Conservation (phyloP, 768 basidiomycete genomes). For the Filobasidium wieringae region DNA sequence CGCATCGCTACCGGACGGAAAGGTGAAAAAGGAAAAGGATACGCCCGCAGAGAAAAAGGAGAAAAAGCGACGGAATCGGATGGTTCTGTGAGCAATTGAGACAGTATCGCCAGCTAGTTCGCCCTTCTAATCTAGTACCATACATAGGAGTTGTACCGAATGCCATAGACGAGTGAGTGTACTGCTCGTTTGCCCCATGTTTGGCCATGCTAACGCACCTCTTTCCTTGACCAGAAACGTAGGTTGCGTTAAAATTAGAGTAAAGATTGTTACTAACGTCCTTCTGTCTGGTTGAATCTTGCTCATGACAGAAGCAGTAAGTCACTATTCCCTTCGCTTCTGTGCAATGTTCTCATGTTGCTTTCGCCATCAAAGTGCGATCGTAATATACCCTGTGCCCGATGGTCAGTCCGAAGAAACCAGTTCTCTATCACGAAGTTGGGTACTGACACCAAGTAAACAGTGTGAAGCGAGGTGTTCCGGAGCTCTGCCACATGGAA, state of each 20-base stretch:
- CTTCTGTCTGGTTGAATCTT: too few relatives aligned
- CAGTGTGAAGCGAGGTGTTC: constrained; percentile 31
- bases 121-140: constrained; percentile 3
- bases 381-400: constrained; percentile 30
- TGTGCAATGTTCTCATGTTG: neutral
- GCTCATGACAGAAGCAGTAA: too few relatives aligned
- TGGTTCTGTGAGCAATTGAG: constrained; percentile 21
- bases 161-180: constrained; percentile 33
- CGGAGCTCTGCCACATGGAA: constrained; percentile 32
- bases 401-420: constrained; percentile 27
- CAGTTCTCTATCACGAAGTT: neutral
- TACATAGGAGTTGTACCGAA: constrained; percentile 28
- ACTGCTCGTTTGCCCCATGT: neutral
- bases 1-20: neutral
- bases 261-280: too few relatives aligned
- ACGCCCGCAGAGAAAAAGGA: constrained; percentile 16
- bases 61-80: constrained; percentile 29
- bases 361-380: constrained; percentile 23
- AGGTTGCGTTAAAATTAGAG: too few relatives aligned
- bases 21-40: neutral
- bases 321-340: too few relatives aligned
- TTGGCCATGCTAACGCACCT: neutral
- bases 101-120: neutral
- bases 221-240: constrained; percentile 30
- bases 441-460: neutral